phyloP scores from a whole-genome alignment of 768 basidiomycete species.

The Lactifluus hygrophoroides region DNA sequence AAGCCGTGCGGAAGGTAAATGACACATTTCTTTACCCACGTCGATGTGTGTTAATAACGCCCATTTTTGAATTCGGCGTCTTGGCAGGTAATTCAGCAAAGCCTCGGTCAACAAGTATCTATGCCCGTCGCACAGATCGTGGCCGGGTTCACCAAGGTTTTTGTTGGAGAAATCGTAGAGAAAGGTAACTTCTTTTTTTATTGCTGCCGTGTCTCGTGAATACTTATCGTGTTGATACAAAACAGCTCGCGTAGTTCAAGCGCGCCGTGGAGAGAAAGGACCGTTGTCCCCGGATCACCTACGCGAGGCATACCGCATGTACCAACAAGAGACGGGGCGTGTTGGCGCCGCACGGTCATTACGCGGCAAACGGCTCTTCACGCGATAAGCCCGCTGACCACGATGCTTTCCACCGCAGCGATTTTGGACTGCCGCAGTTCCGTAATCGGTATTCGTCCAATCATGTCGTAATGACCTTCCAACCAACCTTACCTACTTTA shows the following conservation, averaged over 20 bases:
- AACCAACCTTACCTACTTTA: background rate
- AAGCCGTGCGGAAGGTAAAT: constrained; percentile 69
- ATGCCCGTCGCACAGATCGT: constrained; percentile 84
- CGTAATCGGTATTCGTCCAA: background rate
- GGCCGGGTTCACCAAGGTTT: constrained; percentile 85
- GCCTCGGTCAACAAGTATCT: constrained; percentile 71
- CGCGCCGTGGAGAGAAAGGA: constrained; percentile 60
- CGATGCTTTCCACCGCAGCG: background rate
- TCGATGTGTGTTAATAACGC: background rate
- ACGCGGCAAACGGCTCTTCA: constrained; percentile 62
- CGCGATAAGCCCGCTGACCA: constrained; percentile 11
- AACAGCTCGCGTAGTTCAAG: constrained; percentile 72
- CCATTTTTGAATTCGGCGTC: constrained; percentile 7
- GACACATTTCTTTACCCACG: constrained; percentile 10
- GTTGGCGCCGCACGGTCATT: constrained; percentile 72
- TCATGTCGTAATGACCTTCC: background rate
- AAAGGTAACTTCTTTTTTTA: constrained; percentile 45
- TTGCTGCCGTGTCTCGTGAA: no score
- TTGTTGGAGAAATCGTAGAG: constrained; percentile 88
- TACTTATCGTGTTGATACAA: background rate
- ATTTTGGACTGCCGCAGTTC: background rate
- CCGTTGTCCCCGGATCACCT: constrained; percentile 84
- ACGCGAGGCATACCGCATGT: constrained; percentile 80
- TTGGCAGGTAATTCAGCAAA: constrained; percentile 72
- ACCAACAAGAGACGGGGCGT: constrained; percentile 71